phyloP scores from a whole-genome alignment of 805 yeast genomes.

The Starmerella floricola region DNA sequence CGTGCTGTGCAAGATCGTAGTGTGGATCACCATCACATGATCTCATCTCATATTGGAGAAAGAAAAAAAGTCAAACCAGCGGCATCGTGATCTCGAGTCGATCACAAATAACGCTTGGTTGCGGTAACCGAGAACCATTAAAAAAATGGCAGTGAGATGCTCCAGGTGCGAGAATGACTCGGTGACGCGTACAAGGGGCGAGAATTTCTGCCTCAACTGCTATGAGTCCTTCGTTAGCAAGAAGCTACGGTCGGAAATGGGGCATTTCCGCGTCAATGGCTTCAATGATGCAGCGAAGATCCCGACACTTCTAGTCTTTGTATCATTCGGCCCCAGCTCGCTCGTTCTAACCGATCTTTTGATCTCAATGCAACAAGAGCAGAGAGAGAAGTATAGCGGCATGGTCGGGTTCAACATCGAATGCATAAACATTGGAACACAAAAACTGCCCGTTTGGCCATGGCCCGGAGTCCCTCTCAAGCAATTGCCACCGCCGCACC shows the following conservation, averaged over 20 bases:
- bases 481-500: neutral
- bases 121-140: no score
- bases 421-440: constrained; percentile 33
- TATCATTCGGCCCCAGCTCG: constrained; percentile 59
- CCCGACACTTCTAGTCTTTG: constrained; percentile 29
- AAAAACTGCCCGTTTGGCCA: constrained; percentile 18
- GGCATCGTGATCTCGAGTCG: no score
- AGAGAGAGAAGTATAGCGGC: constrained; percentile 48
- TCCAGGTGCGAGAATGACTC: constrained; percentile 12
- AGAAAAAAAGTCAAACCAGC: no score
- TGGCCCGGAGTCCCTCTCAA: constrained; percentile 10
- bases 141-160: constrained; percentile 11
- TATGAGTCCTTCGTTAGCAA: constrained; percentile 61
- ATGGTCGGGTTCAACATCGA: constrained; percentile 53
- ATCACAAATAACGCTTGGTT: no score
- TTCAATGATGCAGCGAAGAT: constrained; percentile 35
- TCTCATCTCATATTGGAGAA: no score
- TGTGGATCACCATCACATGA: no score
- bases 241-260: constrained; percentile 75
- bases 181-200: constrained; percentile 36
- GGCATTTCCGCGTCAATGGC: constrained; percentile 60
- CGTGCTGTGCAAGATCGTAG: no score
- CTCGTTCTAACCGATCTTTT: constrained; percentile 58
- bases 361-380: constrained; percentile 49
- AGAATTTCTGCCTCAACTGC: constrained; percentile 51